Evolutionary conservation across 2,329 filamentous ascomycete genomes (phyloP).

Genomic region (Sordariomycetes sp.): DNA sequence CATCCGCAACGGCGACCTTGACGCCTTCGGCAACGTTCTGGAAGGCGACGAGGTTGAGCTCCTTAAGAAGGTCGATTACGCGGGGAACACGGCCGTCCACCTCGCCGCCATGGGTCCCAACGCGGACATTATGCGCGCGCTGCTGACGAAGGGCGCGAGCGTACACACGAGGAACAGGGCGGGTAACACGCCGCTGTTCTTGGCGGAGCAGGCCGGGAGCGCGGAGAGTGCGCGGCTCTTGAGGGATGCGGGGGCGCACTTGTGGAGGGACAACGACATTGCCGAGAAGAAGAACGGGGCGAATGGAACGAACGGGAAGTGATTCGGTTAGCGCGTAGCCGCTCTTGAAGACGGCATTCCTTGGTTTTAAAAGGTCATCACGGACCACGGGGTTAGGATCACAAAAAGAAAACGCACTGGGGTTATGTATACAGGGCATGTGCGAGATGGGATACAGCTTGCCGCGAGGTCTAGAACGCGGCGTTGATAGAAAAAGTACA

Average conservation of each 20-base stretch:
- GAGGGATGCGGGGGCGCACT: slow-evolving; percentile 43
- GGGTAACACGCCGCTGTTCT: slow-evolving; percentile 51
- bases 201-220: slow-evolving; percentile 45
- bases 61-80: slow-evolving; percentile 66
- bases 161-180: slow-evolving; percentile 53
- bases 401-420: too few relatives aligned
- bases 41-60: slow-evolving; percentile 51
- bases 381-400: neutral
- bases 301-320: neutral
- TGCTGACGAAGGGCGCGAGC: slow-evolving; percentile 49
- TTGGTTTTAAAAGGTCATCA: neutral
- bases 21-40: slow-evolving; percentile 53
- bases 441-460: too few relatives aligned
- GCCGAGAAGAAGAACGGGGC: neutral
- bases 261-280: slow-evolving; percentile 24
- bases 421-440: too few relatives aligned
- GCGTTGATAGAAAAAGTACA: too few relatives aligned
- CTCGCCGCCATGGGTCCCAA: slow-evolving; percentile 42
- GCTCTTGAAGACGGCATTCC: neutral
- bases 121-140: slow-evolving; percentile 39
- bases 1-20: slow-evolving; percentile 57
- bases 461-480: too few relatives aligned
- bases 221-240: slow-evolving; percentile 39
- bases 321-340: neutral
- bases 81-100: slow-evolving; percentile 60